These are phyloP conservation scores for Holtermannia corniformis DNA, from an alignment of 768 basidiomycete genomes.

Conservation along the genomic window DNA sequence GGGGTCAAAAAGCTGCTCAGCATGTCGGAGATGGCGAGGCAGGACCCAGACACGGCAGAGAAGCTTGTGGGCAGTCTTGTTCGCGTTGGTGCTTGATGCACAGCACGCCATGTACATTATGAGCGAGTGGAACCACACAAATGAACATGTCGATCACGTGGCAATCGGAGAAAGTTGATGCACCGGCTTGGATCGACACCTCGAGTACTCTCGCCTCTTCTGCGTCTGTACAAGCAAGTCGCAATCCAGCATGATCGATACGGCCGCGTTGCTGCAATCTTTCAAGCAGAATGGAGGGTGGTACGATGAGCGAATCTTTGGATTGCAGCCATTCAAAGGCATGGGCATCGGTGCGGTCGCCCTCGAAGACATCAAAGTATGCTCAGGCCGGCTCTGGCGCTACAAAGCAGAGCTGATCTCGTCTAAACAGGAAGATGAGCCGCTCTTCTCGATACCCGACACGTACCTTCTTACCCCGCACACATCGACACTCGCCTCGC, in stretches of 20 bases:
- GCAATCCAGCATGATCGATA: conserved; percentile 3
- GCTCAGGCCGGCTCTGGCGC: neutral
- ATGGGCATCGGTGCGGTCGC: conserved; percentile 68
- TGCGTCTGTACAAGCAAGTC: too few species aligned
- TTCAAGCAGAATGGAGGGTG: conserved; percentile 25
- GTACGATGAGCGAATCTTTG: conserved; percentile 24
- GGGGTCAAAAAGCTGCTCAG: conserved; percentile 91
- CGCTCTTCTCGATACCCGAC: conserved; percentile 74
- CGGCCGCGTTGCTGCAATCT: conserved; percentile 8
- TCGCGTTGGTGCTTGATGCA: neutral
- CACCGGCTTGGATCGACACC: too few species aligned
- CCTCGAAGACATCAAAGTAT: conserved; percentile 60
- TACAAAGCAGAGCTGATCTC: neutral
- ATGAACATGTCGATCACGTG: neutral
- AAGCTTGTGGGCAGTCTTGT: conserved; percentile 40
- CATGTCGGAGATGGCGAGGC: conserved; percentile 90
- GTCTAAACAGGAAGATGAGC: conserved; percentile 55
- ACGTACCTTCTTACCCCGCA: conserved; percentile 64
- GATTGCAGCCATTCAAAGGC: conserved; percentile 28
- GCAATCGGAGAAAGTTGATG: neutral
- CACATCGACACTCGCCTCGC: conserved; percentile 57
- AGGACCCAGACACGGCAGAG: conserved; percentile 76
- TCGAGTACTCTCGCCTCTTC: too few species aligned
- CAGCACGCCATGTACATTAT: too few species aligned
- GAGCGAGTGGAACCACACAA: neutral